These are phyloP conservation scores for Umbelopsis vinacea DNA, from an alignment of 192 early-diverging fungal genomes.

Conservation along the genomic window DNA sequence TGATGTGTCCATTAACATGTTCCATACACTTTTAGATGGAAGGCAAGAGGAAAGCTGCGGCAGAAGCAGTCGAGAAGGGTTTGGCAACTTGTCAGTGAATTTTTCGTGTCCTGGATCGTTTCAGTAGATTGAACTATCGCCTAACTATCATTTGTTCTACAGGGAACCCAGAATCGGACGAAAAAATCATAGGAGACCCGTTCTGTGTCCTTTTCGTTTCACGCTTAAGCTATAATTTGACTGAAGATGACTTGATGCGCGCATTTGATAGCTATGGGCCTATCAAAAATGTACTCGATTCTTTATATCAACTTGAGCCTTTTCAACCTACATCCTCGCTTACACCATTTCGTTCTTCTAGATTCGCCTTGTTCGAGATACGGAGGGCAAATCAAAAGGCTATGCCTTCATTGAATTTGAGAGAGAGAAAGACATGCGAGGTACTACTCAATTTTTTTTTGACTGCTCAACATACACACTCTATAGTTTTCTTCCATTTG, in stretches of 20 bases:
- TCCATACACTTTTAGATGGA: conserved; percentile 45
- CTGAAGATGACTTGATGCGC: conserved; percentile 73
- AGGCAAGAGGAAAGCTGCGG: conserved; percentile 59
- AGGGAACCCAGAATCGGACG: conserved; percentile 79
- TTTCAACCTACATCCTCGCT: neutral
- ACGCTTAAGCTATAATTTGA: conserved; percentile 75
- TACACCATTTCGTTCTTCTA: conserved; percentile 30
- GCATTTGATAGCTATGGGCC: conserved; percentile 85
- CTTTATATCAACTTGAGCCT: conserved; percentile 5
- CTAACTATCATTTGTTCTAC: neutral
- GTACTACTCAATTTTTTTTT: conserved; percentile 18
- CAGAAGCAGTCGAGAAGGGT: conserved; percentile 59
- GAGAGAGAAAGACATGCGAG: conserved; percentile 82
- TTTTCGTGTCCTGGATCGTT: conserved; percentile 5
- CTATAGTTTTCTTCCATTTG: neutral
- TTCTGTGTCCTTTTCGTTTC: conserved; percentile 93
- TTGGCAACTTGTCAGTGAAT: conserved; percentile 53
- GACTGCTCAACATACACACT: neutral
- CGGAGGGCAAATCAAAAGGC: conserved; percentile 78
- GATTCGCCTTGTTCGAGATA: conserved; percentile 73
- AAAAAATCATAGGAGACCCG: conserved; percentile 78
- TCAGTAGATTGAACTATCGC: neutral
- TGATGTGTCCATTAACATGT: neutral
- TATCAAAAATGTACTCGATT: conserved; percentile 70
- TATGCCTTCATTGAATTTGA: conserved; percentile 97